A percentile compares a stretch with the other conserved stretches of the same genome.
These are phyloP conservation scores for Biancaea sappan DNA, from an alignment of 306 rosid species.

Conservation along the genomic window DNA sequence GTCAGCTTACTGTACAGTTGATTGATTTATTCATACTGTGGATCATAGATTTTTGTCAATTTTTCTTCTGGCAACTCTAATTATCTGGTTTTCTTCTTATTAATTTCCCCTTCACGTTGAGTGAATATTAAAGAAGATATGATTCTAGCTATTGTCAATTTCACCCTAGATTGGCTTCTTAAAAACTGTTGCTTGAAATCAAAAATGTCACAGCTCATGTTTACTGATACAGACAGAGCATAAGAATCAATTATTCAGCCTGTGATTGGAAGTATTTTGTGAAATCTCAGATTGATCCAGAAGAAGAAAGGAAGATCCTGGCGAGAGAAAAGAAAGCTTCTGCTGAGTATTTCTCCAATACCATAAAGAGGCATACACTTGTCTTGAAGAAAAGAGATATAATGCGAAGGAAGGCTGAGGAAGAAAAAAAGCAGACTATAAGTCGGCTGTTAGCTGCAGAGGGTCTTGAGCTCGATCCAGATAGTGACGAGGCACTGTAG, in stretches of 20 bases:
- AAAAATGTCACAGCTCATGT: not conserved
- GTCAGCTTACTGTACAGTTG: conserved; percentile 33
- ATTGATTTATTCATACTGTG: conserved; percentile 17
- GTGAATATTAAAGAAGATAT: not conserved
- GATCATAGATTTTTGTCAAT: conserved; percentile 7
- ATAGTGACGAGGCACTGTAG: conserved; percentile 58
- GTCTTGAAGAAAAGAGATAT: conserved; percentile 82
- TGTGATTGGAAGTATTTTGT: conserved; percentile 35
- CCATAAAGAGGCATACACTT: conserved; percentile 82
- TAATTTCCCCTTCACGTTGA: conserved; percentile 11
- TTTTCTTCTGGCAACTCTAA: conserved; percentile 22
- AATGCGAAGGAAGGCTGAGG: conserved; percentile 80
- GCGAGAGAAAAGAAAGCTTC: conserved; percentile 91
- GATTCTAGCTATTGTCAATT: not conserved
- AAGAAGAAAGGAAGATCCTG: conserved; percentile 73
- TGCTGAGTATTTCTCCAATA: conserved; percentile 66
- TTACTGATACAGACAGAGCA: not conserved
- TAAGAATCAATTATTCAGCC: conserved; percentile 9
- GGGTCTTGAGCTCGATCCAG: conserved; percentile 93
- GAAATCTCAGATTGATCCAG: conserved; percentile 79
- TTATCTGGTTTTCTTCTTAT: conserved; percentile 29
- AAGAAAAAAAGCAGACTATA: conserved; percentile 67
- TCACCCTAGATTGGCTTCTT: not conserved
- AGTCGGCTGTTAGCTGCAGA: conserved; percentile 80
- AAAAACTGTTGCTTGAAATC: not conserved